Conservation (phyloP, 352 stramenopile species). For the Globisporangium lucens region DNA sequence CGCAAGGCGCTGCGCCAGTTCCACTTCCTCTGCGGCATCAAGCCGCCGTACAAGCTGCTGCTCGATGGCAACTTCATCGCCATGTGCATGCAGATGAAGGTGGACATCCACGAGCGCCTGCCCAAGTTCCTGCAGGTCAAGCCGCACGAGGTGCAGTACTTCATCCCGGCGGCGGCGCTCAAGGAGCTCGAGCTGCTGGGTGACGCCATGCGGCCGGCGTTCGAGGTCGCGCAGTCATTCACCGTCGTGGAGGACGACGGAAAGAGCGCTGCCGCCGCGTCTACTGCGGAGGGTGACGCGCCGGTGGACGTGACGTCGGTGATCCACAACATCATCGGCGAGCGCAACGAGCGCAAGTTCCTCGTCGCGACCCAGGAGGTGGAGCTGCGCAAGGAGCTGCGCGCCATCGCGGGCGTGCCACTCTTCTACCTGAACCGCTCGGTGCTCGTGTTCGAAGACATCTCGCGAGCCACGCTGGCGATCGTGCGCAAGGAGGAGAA, state of each 20-base stretch:
- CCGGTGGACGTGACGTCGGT: slow-evolving; percentile 38
- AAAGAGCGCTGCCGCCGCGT: slow-evolving; percentile 15
- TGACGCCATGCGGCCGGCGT: slow-evolving; percentile 52
- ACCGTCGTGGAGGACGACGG: slow-evolving; percentile 47
- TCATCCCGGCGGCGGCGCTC: slow-evolving; percentile 62
- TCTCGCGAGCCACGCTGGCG: slow-evolving; percentile 67
- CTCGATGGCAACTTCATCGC: slow-evolving; percentile 87
- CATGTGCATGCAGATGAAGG: slow-evolving; percentile 87
- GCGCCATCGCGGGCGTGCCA: slow-evolving; percentile 63
- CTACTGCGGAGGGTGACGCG: slow-evolving; percentile 15
- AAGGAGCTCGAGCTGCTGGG: slow-evolving; percentile 74
- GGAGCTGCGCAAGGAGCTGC: slow-evolving; percentile 73
- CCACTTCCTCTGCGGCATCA: slow-evolving; percentile 87
- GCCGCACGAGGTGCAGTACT: slow-evolving; percentile 64
- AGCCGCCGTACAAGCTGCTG: slow-evolving; percentile 79
- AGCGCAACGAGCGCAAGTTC: slow-evolving; percentile 80
- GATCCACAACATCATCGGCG: slow-evolving; percentile 27
- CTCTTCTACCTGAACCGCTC: slow-evolving; percentile 88
- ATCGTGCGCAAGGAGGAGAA: slow-evolving; percentile 83
- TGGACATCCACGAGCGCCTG: slow-evolving; percentile 72
- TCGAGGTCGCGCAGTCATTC: slow-evolving; percentile 67
- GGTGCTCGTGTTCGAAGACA: slow-evolving; percentile 86
- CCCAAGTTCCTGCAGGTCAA: slow-evolving; percentile 85
- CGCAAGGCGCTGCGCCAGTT: slow-evolving; percentile 86
- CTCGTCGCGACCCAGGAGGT: slow-evolving; percentile 85